A percentile compares a stretch with the other conserved stretches of the same genome.
Evolutionary conservation across 2,329 filamentous ascomycete genomes (phyloP).

Genomic region (Cladosporium cucumerinum): DNA sequence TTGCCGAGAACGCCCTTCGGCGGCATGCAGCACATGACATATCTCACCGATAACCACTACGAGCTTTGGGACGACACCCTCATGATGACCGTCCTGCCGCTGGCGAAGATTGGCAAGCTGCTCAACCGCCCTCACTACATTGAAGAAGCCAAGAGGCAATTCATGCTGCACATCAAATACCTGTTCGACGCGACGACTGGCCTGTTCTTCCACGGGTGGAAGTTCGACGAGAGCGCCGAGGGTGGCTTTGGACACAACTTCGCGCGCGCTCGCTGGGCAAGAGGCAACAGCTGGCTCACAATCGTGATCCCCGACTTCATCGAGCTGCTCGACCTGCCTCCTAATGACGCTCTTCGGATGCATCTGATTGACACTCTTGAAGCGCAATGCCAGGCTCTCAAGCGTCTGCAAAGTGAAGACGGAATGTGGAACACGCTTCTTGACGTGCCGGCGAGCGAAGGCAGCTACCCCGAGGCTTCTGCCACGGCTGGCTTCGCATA

Average conservation of each 20-base stretch:
- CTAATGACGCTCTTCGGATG: constrained; percentile 57
- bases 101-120: constrained; percentile 74
- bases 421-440: constrained; percentile 75
- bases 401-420: constrained; percentile 55
- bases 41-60: constrained; percentile 65
- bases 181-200: constrained; percentile 69
- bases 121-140: constrained; percentile 69
- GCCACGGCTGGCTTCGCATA: constrained; percentile 79
- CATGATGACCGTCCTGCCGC: constrained; percentile 81
- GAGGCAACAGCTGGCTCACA: constrained; percentile 72
- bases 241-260: constrained; percentile 57
- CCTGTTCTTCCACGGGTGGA: constrained; percentile 80
- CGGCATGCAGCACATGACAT: constrained; percentile 74
- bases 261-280: constrained; percentile 54
- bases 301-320: constrained; percentile 82
- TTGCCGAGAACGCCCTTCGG: constrained; percentile 68
- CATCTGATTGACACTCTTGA: constrained; percentile 62
- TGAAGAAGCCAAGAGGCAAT: constrained; percentile 73
- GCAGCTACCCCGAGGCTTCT: constrained; percentile 72
- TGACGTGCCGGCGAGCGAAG: constrained; percentile 61
- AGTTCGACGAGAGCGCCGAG: constrained; percentile 58
- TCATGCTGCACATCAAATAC: constrained; percentile 74
- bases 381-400: constrained; percentile 65
- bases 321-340: constrained; percentile 63
- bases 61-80: constrained; percentile 83